Conservation (phyloP, 78 protist genomes). For the Corallochytrium limacisporum region DNA sequence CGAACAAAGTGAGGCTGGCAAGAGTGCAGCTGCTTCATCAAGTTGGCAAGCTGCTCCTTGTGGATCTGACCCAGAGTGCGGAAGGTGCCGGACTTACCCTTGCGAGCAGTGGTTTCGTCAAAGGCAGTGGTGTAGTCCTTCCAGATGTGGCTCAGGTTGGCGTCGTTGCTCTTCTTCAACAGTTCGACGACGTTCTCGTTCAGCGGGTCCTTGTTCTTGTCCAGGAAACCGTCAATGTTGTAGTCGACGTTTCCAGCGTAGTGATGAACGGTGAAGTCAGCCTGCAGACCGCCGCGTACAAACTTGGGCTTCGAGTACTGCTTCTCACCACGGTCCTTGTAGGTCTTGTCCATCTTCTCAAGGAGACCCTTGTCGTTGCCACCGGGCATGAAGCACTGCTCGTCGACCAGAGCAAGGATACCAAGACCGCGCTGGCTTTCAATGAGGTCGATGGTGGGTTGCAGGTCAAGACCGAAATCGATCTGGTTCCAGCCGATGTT, state of each 20-base stretch:
- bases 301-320: too few species aligned
- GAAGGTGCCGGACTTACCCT: constrained; percentile 54
- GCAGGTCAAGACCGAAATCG: constrained; percentile 69
- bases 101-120: constrained; percentile 23
- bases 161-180: constrained; percentile 15
- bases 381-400: constrained; percentile 54
- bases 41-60: constrained; percentile 41
- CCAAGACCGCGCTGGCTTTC: constrained; percentile 53
- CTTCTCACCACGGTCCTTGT: constrained; percentile 27
- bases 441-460: constrained; percentile 77
- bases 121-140: constrained; percentile 22
- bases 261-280: constrained; percentile 29
- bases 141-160: not conserved
- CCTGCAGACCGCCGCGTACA: not conserved
- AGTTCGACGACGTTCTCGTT: constrained; percentile 41
- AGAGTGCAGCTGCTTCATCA: constrained; percentile 61
- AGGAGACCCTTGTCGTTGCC: not conserved
- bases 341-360: constrained; percentile 21
- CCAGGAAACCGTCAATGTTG: constrained; percentile 42
- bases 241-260: constrained; percentile 66
- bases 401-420: constrained; percentile 57
- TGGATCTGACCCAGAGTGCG: constrained; percentile 50
- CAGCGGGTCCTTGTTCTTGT: constrained; percentile 60
- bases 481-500: constrained; percentile 71
- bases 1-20: constrained; percentile 79